A percentile compares a stretch with the other conserved stretches of the same genome.
phyloP scores from a whole-genome alignment of 2,329 filamentous ascomycete species.

The Ceratocystis harringtonii region DNA sequence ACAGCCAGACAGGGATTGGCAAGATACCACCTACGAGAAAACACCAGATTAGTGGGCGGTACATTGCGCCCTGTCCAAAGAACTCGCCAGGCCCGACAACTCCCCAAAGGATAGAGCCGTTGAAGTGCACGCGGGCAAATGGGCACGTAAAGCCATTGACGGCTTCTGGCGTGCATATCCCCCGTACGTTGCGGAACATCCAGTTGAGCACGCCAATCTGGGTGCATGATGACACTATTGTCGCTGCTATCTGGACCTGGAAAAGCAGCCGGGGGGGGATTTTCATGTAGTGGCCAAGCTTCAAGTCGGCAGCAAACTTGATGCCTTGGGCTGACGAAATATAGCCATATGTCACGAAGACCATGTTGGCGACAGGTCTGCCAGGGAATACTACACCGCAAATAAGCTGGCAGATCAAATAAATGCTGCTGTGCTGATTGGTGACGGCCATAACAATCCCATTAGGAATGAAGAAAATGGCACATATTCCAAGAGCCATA shows the following conservation, averaged over 20 bases:
- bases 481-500: constrained; percentile 61
- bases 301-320: constrained; percentile 76
- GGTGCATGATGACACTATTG: constrained; percentile 60
- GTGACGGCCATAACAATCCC: constrained; percentile 90
- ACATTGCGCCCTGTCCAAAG: constrained; percentile 62
- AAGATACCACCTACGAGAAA: constrained; percentile 63
- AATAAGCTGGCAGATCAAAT: constrained; percentile 72
- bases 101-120: constrained; percentile 79
- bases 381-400: constrained; percentile 72
- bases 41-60: constrained; percentile 64
- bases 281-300: constrained; percentile 80
- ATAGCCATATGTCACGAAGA: constrained; percentile 83
- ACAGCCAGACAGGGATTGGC: constrained; percentile 59
- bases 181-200: constrained; percentile 68
- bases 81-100: constrained; percentile 72
- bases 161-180: constrained; percentile 64
- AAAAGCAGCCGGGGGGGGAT: constrained; percentile 68
- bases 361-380: constrained; percentile 80
- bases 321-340: constrained; percentile 79
- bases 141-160: constrained; percentile 80
- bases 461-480: constrained; percentile 74
- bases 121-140: constrained; percentile 77
- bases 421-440: constrained; percentile 76
- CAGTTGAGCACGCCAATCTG: constrained; percentile 79
- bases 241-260: constrained; percentile 61